Evolutionary conservation across 805 yeast genomes (phyloP).

Genomic region (Henningerozyma blattae): DNA sequence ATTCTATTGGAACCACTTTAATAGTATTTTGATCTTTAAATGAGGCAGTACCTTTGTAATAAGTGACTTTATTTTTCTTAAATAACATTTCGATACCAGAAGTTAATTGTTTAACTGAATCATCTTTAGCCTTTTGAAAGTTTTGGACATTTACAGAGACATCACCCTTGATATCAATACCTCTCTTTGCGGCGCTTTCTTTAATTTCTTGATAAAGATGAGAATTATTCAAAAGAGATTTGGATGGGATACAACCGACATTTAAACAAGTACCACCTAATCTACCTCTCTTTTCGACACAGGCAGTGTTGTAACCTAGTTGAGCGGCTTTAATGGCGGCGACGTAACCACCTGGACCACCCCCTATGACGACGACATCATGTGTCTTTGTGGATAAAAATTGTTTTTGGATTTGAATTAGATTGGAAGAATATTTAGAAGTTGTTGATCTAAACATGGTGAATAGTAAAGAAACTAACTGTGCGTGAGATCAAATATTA

Average conservation of each 20-base stretch:
- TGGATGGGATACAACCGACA: slow-evolving; percentile 98
- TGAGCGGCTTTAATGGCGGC: slow-evolving; percentile 99
- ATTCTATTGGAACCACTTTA: slow-evolving; percentile 77
- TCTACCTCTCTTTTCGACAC: slow-evolving; percentile 92
- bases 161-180: slow-evolving; percentile 68
- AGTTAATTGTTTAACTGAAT: slow-evolving; percentile 79
- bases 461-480: no score
- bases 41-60: slow-evolving; percentile 88
- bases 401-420: neutral
- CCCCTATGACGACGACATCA: slow-evolving; percentile 92
- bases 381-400: slow-evolving; percentile 37
- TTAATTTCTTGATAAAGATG: slow-evolving; percentile 82
- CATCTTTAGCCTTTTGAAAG: slow-evolving; percentile 87
- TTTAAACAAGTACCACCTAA: slow-evolving; percentile 98
- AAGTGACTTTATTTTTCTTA: slow-evolving; percentile 90
- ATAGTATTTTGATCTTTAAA: slow-evolving; percentile 72
- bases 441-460: slow-evolving; percentile 10
- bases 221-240: slow-evolving; percentile 88
- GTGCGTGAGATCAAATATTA: no score
- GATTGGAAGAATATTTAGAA: slow-evolving; percentile 4
- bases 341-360: slow-evolving; percentile 99
- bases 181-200: slow-evolving; percentile 76
- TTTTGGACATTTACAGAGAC: slow-evolving; percentile 63
- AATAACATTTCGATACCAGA: slow-evolving; percentile 89
- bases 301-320: slow-evolving; percentile 86